phyloP scores from a whole-genome alignment of 108 stramenopile species.

The Phaeodactylum tricornutum region DNA sequence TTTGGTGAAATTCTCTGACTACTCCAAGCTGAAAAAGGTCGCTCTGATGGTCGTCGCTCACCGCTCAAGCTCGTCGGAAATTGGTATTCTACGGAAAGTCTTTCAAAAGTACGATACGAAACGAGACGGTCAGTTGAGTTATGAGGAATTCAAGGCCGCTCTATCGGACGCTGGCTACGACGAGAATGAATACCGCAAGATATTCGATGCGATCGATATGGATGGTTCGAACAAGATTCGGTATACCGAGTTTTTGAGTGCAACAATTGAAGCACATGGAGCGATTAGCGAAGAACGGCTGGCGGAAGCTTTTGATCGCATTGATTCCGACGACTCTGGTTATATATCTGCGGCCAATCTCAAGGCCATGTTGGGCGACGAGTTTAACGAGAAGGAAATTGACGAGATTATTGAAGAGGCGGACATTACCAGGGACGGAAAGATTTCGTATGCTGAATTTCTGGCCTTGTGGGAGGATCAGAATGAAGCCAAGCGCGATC shows the following conservation, averaged over 20 bases:
- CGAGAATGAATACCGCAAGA: slow-evolving; percentile 56
- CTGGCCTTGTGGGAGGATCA: slow-evolving; percentile 20
- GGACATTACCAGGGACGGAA: slow-evolving; percentile 76
- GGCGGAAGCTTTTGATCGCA: slow-evolving; percentile 69
- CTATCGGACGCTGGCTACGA: slow-evolving; percentile 40
- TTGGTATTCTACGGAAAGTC: slow-evolving; percentile 35
- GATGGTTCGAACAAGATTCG: slow-evolving; percentile 52
- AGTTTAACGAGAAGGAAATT: slow-evolving; percentile 30
- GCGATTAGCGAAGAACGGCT: slow-evolving; percentile 45
- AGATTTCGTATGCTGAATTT: slow-evolving; percentile 53
- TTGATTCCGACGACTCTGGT: slow-evolving; percentile 71
- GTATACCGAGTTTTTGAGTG: slow-evolving; percentile 75
- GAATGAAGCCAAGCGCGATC: background rate
- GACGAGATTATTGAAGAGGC: slow-evolving; percentile 86
- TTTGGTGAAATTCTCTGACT: slow-evolving; percentile 34
- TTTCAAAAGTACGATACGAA: slow-evolving; percentile 43
- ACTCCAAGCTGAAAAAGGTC: slow-evolving; percentile 42
- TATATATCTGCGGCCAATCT: slow-evolving; percentile 50
- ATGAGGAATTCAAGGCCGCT: slow-evolving; percentile 56
- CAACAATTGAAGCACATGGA: slow-evolving; percentile 65
- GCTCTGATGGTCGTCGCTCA: slow-evolving; percentile 68
- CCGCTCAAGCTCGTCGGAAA: slow-evolving; percentile 49
- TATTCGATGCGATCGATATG: slow-evolving; percentile 64
- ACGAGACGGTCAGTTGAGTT: slow-evolving; percentile 41
- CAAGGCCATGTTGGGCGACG: slow-evolving; percentile 30